Evolutionary conservation across 305 asterid species (phyloP), one percentile per base, ranked within the genome.

Genomic region (Rubia tinctorum): DNA sequence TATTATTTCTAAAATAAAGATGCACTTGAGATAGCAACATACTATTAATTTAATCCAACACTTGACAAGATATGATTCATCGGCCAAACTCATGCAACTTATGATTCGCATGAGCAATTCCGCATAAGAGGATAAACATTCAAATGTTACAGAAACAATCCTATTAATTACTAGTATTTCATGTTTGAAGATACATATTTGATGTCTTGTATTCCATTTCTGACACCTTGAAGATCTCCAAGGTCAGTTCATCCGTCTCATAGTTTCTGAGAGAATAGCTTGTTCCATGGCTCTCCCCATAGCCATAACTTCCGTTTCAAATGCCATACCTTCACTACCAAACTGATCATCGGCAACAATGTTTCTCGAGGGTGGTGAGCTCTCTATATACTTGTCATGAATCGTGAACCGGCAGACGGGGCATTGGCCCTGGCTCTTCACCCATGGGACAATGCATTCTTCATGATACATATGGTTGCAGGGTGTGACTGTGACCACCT

Each of bases 391-490:
- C 53, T 79, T 51, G 25, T 81, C 82, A 34, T 66, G 44, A 9
- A 93, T 75, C 1, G 82, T 77, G 60, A 71, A 88, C 74, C 99
- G 83, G 67, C 99, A 94, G n/a, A 91, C 91, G 0, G 99, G 99
- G 88, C 99, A 91, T 66, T 76, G 80, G 59, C 98, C 96, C 27
- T 89, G 84, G 83, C 78, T 89, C 82, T 83, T 91, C 56, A 90
- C 93, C 99, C 99, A 94, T 4, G 93, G 97, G 49, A 88, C 87
- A 39, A 94, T 94, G 80, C 99, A 94, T 1, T 89, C 97, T 73
- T 89, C 97, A 25, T 94, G 99, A 72, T 90, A 94, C 97, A 94
- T 88, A 76, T 94, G 99, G 56, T 80, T 78, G 84, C 99, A 91
- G 0, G 99, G 97, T 15, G 99, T 91, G 13, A 82, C 62, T 13